Conservation (phyloP, 805 yeast genomes). For the Candida quercuum region DNA sequence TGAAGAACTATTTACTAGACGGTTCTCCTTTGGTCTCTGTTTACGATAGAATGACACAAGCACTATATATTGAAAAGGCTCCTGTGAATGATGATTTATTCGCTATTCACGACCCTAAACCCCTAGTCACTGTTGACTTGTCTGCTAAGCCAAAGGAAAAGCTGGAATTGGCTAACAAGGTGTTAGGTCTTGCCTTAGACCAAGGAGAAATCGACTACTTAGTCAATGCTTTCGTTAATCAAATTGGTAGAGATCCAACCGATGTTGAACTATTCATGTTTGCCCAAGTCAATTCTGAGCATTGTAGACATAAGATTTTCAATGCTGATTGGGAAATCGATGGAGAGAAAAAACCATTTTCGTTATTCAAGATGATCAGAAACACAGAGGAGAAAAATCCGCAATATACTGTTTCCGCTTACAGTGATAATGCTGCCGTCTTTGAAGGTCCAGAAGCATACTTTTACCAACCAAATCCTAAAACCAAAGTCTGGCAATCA, state of each 20-base stretch:
- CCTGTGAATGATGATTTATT: slow-evolving; percentile 71
- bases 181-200: slow-evolving; percentile 91
- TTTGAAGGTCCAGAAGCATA: slow-evolving; percentile 78
- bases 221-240: slow-evolving; percentile 71
- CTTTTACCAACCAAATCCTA: slow-evolving; percentile 72
- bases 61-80: slow-evolving; percentile 48
- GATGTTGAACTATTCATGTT: slow-evolving; percentile 98
- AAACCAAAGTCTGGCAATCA: slow-evolving; percentile 67
- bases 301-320: slow-evolving; percentile 98
- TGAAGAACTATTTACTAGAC: slow-evolving; percentile 46
- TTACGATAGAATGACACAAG: slow-evolving; percentile 94
- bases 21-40: slow-evolving; percentile 63
- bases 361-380: slow-evolving; percentile 92
- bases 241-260: slow-evolving; percentile 83
- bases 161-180: slow-evolving; percentile 70
- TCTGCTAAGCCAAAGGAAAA: slow-evolving; percentile 46
- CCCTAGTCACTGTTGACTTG: slow-evolving; percentile 70
- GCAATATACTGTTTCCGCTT: slow-evolving; percentile 84
- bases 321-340: slow-evolving; percentile 98
- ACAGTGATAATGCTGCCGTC: slow-evolving; percentile 97
- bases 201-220: slow-evolving; percentile 88
- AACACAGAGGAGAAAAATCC: slow-evolving; percentile 83
- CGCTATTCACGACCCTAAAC: slow-evolving; percentile 74
- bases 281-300: slow-evolving; percentile 99
- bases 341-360: slow-evolving; percentile 62